These are phyloP conservation scores for Fusarium tricinctum DNA, from an alignment of 2,329 filamentous ascomycete species.

Conservation along the genomic window DNA sequence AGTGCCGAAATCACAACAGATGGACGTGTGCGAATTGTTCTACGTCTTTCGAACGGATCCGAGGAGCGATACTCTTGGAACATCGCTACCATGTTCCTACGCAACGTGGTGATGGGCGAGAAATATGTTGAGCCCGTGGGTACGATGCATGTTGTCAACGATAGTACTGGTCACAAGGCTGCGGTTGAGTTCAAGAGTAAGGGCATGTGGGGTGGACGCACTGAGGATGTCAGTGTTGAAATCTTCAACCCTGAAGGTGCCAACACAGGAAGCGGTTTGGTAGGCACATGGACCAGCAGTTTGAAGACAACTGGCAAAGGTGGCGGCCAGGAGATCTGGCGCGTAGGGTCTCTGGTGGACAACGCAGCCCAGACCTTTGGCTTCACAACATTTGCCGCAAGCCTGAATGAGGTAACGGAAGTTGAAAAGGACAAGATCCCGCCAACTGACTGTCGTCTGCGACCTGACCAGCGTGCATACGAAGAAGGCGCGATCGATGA, in stretches of 20 bases:
- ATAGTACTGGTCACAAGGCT: slow-evolving; percentile 85
- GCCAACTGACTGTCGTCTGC: slow-evolving; percentile 83
- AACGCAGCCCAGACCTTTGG: slow-evolving; percentile 87
- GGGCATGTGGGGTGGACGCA: slow-evolving; percentile 96
- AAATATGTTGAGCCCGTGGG: slow-evolving; percentile 98
- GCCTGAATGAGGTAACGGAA: slow-evolving; percentile 87
- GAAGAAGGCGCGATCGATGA: slow-evolving; percentile 86
- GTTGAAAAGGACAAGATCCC: slow-evolving; percentile 82
- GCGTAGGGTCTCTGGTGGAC: slow-evolving; percentile 80
- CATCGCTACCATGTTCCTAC: slow-evolving; percentile 88
- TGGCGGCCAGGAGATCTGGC: slow-evolving; percentile 81
- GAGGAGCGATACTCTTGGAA: slow-evolving; percentile 92
- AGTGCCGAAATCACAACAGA: slow-evolving; percentile 94
- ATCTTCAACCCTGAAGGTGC: slow-evolving; percentile 76
- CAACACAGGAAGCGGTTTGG: slow-evolving; percentile 75
- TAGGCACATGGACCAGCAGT: slow-evolving; percentile 86
- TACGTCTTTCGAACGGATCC: slow-evolving; percentile 74
- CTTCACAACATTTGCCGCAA: slow-evolving; percentile 86
- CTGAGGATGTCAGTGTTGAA: slow-evolving; percentile 88
- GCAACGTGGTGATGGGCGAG: slow-evolving; percentile 97
- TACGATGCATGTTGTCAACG: slow-evolving; percentile 87
- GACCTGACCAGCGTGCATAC: slow-evolving; percentile 88
- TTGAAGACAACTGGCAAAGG: slow-evolving; percentile 75
- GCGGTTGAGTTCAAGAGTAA: slow-evolving; percentile 93
- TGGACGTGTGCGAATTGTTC: slow-evolving; percentile 82